Evolutionary conservation across 2,329 filamentous ascomycete species (phyloP).

Genomic region (Monosporascus sp.): DNA sequence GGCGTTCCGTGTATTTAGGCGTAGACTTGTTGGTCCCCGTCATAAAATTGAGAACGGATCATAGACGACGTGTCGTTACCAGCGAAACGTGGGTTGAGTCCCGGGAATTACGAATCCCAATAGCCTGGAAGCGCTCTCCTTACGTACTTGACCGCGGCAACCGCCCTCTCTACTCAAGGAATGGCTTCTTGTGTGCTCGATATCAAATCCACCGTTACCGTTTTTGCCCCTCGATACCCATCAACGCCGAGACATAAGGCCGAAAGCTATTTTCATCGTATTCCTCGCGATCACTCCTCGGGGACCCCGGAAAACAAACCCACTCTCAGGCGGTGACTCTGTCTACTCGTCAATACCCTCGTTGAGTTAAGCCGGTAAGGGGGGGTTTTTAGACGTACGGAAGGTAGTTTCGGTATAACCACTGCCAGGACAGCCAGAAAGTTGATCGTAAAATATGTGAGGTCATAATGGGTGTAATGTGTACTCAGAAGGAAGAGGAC

Average conservation of each 20-base stretch:
- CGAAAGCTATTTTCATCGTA: neutral
- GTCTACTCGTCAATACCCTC: conserved; percentile 24
- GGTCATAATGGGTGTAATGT: conserved; percentile 97
- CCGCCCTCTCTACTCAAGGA: neutral
- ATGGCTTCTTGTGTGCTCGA: neutral
- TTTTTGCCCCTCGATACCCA: neutral
- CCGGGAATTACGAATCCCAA: neutral
- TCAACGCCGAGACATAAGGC: conserved; percentile 14
- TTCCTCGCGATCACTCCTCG: conserved; percentile 41
- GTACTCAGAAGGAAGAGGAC: conserved; percentile 93
- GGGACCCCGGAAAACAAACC: conserved; percentile 66
- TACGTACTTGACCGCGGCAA: neutral
- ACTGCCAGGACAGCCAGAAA: conserved; percentile 87
- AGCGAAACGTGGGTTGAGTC: neutral
- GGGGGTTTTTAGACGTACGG: conserved; percentile 55
- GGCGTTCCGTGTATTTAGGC: neutral
- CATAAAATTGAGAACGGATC: neutral
- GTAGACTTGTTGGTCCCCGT: neutral
- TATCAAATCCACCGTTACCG: neutral
- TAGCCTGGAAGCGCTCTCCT: neutral
- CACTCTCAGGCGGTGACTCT: conserved; percentile 76
- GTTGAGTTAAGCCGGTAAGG: conserved; percentile 2
- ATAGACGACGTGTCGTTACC: neutral
- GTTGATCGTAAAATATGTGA: conserved; percentile 97
- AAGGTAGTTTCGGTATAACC: conserved; percentile 93